phyloP scores from a whole-genome alignment of 345 rosid genomes.

The Balakata baccata region DNA sequence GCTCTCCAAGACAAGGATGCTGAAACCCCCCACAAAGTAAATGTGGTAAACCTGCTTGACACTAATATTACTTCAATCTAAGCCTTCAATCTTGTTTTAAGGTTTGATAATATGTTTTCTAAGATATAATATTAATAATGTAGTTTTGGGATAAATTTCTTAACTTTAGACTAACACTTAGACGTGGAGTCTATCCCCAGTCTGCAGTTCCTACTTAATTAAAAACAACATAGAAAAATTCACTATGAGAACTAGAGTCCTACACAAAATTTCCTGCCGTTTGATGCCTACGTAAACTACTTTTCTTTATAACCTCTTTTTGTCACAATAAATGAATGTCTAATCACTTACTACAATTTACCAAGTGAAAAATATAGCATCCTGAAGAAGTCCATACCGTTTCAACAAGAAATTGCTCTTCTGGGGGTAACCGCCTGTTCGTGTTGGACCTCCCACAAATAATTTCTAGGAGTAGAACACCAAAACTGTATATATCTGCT shows the following conservation, averaged over 20 bases:
- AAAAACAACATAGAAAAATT: no score
- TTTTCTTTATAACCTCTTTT: not conserved
- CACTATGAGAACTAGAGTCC: no score
- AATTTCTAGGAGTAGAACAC: slow-evolving; percentile 63
- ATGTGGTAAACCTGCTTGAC: not conserved
- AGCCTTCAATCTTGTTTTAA: not conserved
- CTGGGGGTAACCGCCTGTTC: slow-evolving; percentile 38
- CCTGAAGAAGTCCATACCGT: slow-evolving; percentile 35
- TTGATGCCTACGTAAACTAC: not conserved
- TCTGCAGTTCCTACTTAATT: not conserved
- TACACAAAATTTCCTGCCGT: not conserved
- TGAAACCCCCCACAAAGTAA: not conserved
- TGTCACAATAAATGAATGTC: not conserved
- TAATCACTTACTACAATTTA: not conserved
- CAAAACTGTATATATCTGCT: slow-evolving; percentile 72
- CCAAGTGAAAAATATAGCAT: not conserved
- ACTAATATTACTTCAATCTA: not conserved
- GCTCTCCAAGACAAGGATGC: not conserved
- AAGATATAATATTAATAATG: not conserved
- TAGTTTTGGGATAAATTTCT: not conserved
- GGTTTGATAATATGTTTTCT: not conserved
- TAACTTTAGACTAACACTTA: not conserved
- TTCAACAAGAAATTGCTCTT: slow-evolving; percentile 60
- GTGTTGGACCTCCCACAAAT: slow-evolving; percentile 61
- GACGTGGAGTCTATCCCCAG: not conserved